Evolutionary conservation across 257 asterid species (phyloP).

Genomic region (Ligustrum vulgare): DNA sequence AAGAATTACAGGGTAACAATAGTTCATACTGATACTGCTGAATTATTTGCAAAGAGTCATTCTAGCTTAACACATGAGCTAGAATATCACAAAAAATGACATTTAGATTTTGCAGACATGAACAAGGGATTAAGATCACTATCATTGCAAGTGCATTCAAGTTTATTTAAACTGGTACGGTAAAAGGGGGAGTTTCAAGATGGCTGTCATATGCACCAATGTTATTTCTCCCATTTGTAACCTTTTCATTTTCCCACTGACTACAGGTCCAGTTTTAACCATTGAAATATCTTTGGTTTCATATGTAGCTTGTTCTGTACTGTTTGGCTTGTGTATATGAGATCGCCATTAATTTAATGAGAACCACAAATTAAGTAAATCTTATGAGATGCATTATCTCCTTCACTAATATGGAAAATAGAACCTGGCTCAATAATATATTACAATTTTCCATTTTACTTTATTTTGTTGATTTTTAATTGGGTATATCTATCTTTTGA

Average conservation of each 20-base stretch:
- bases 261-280: not conserved
- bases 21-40: constrained; percentile 2
- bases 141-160: not conserved
- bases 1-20: not conserved
- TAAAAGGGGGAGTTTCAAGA: not conserved
- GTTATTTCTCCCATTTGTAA: not conserved
- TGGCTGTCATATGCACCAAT: not conserved
- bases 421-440: not conserved
- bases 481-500: not conserved
- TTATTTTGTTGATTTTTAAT: not conserved
- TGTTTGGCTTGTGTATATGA: not conserved
- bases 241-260: not conserved
- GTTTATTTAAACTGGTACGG: not conserved
- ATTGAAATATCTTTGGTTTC: not conserved
- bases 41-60: constrained; percentile 9
- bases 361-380: not conserved
- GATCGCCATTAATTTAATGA: not conserved
- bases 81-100: not conserved
- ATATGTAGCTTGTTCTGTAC: not conserved
- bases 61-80: constrained; percentile 1
- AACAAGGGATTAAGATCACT: not conserved
- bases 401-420: not conserved
- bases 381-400: not conserved
- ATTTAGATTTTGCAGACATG: not conserved
- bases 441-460: not conserved